These are phyloP conservation scores for Pyricularia pennisetigena DNA, from an alignment of 2,329 filamentous ascomycete species.

Conservation along the genomic window DNA sequence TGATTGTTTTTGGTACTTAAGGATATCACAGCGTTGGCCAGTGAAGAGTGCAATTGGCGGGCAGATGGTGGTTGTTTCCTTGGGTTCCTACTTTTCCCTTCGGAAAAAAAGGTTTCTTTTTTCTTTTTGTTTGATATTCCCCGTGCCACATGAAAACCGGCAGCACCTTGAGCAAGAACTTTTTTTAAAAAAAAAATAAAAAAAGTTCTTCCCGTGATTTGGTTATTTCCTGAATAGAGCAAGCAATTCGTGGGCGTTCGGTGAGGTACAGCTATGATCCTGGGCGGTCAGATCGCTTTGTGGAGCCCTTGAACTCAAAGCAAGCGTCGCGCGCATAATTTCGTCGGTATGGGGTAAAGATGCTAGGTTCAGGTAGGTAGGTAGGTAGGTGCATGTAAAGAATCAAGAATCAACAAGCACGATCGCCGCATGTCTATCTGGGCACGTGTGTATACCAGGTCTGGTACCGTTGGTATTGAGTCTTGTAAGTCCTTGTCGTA, in stretches of 20 bases:
- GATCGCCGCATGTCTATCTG: no score
- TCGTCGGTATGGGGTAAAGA: background rate
- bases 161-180: conserved; percentile 4
- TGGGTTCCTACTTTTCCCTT: conserved; percentile 1
- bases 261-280: background rate
- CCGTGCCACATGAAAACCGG: conserved; percentile 4
- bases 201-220: background rate
- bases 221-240: background rate
- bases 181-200: background rate
- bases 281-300: background rate
- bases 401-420: background rate
- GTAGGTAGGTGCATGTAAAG: background rate
- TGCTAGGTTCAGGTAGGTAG: background rate
- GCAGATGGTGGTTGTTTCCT: background rate
- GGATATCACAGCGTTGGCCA: background rate
- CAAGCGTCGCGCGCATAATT: background rate
- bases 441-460: no score
- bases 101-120: background rate
- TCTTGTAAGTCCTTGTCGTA: background rate
- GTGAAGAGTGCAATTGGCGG: background rate
- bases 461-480: background rate
- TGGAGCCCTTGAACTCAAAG: background rate
- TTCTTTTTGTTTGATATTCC: conserved; percentile 4
- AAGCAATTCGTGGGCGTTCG: background rate
- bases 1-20: background rate